phyloP scores from a whole-genome alignment of 441 rosid species.

The Erodium moschatum region DNA sequence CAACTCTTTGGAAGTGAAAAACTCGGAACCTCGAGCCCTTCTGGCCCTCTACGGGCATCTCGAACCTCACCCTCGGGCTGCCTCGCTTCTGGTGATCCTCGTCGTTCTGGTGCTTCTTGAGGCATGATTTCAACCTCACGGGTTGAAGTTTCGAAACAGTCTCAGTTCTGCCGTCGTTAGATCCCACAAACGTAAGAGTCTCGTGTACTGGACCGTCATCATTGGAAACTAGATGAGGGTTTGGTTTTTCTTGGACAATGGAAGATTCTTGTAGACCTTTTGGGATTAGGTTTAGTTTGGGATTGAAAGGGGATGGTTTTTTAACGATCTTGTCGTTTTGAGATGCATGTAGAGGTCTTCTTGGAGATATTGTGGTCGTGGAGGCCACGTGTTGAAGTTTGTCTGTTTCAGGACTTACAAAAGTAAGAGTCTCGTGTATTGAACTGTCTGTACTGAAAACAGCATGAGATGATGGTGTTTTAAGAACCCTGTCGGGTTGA shows the following conservation, averaged over 20 bases:
- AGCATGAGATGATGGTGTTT: not conserved
- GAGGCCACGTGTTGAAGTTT: not conserved
- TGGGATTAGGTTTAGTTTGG: not conserved
- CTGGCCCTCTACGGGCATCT: slow-evolving; percentile 15
- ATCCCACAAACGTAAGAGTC: not conserved
- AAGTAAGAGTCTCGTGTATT: not conserved
- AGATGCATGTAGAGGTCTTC: too few species aligned
- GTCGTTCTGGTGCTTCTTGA: slow-evolving; percentile 10
- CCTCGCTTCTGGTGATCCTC: not conserved
- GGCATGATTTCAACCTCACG: slow-evolving; percentile 14
- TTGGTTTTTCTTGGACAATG: not conserved
- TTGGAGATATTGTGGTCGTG: not conserved
- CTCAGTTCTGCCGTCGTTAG: not conserved
- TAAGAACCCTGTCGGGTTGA: not conserved
- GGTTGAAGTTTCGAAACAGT: not conserved
- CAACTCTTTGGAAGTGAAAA: not conserved
- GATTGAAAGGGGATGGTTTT: not conserved
- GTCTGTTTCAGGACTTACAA: not conserved
- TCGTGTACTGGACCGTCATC: not conserved
- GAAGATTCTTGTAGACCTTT: not conserved
- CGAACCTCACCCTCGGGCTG: slow-evolving; percentile 14
- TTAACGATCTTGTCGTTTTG: too few species aligned
- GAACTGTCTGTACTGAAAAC: not conserved
- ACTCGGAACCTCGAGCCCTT: not conserved
- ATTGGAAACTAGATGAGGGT: not conserved